Conservation (phyloP, 202 grass and related monocot species). For the Schoenoplectus triqueter region DNA sequence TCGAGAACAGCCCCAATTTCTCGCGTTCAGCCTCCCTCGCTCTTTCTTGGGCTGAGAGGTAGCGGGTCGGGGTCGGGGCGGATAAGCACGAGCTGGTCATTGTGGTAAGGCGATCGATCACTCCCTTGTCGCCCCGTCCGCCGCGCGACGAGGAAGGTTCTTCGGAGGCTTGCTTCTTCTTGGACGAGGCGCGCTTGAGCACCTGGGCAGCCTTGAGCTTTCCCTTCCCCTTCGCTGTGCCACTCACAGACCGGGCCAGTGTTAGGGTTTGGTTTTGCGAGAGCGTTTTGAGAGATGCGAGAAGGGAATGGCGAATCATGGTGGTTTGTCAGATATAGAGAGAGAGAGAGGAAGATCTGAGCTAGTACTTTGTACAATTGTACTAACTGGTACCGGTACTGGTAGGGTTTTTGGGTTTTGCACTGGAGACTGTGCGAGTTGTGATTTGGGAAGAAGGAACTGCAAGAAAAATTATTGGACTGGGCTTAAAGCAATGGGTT, state of each 20-base stretch:
- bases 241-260: conserved; percentile 47
- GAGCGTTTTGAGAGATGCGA: conserved; percentile 16
- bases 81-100: conserved; percentile 74
- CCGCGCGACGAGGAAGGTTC: conserved; percentile 2
- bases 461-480: background rate
- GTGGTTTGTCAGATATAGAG: background rate
- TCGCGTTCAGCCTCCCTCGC: conserved; percentile 69
- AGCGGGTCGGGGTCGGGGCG: conserved; percentile 59
- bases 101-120: conserved; percentile 55
- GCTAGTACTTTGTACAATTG: too few species aligned
- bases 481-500: conserved; percentile 2
- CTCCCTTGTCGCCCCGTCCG: conserved; percentile 52
- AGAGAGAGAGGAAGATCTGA: conserved; percentile 17
- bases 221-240: conserved; percentile 81
- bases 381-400: background rate
- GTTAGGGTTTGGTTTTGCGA: conserved; percentile 16
- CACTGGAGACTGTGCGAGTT: background rate
- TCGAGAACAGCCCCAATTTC: conserved; percentile 80
- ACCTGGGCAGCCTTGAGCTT: conserved; percentile 68
- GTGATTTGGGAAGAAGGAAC: background rate
- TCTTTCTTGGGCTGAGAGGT: conserved; percentile 59
- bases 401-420: conserved; percentile 39
- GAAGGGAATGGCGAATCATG: conserved; percentile 35
- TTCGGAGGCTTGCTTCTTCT: conserved; percentile 46
- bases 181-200: conserved; percentile 55